phyloP scores from a whole-genome alignment of 1,284 basidiomycete genomes.

The Ceratorhiza oryzae-sativae region DNA sequence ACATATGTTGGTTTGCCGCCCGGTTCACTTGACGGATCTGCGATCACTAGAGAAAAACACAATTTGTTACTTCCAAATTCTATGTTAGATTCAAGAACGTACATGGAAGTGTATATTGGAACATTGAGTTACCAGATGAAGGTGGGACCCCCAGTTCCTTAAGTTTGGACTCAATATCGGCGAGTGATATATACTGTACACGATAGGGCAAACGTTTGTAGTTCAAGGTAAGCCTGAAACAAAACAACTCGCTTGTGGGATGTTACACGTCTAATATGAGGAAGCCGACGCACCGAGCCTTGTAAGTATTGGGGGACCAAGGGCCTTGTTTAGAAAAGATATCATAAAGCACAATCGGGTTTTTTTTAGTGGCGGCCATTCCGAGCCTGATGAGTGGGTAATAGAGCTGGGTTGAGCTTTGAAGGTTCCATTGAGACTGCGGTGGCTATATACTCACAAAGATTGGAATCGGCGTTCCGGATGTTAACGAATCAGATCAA shows the following conservation, averaged over 20 bases:
- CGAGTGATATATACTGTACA: constrained; percentile 43
- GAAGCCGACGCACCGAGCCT: neutral
- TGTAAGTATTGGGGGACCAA: constrained; percentile 22
- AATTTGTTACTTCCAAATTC: neutral
- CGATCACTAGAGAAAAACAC: constrained; percentile 9
- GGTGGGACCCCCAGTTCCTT: constrained; percentile 39
- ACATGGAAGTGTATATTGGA: constrained; percentile 38
- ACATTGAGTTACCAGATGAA: constrained; percentile 48
- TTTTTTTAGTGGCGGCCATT: constrained; percentile 11
- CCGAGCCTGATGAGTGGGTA: no score
- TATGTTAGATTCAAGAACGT: neutral
- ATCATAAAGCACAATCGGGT: constrained; percentile 21
- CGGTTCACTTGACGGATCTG: constrained; percentile 41
- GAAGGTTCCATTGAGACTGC: no score
- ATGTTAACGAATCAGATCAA: no score
- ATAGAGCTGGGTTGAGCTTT: no score
- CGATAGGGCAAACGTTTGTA: constrained; percentile 45
- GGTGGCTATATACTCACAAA: no score
- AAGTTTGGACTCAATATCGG: constrained; percentile 43
- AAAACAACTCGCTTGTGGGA: neutral
- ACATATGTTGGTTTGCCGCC: constrained; percentile 29
- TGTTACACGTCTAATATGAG: neutral
- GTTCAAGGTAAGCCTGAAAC: constrained; percentile 42
- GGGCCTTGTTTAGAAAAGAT: constrained; percentile 4
- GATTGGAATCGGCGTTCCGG: no score